phyloP scores from a whole-genome alignment of 108 stramenopile genomes.

The Poteriospumella lacustris region DNA sequence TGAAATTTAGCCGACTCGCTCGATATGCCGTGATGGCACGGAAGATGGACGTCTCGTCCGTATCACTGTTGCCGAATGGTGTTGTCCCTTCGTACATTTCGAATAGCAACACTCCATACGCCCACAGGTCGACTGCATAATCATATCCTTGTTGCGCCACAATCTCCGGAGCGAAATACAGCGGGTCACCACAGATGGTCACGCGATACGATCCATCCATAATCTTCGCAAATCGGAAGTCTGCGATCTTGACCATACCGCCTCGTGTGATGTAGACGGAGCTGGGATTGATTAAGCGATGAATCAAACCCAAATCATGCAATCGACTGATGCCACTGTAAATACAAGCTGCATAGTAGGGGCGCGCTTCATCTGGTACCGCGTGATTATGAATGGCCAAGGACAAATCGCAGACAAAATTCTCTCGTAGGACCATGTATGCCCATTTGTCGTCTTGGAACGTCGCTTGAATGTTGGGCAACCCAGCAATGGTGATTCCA shows the following conservation, averaged over 20 bases:
- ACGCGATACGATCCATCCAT: conserved; percentile 23
- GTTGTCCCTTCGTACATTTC: conserved; percentile 28
- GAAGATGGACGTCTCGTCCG: conserved; percentile 31
- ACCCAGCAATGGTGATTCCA: background rate
- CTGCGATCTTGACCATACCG: background rate
- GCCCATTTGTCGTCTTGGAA: conserved; percentile 6
- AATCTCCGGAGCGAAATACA: conserved; percentile 38
- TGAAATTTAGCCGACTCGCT: background rate
- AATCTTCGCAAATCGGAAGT: conserved; percentile 26
- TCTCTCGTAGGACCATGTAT: background rate
- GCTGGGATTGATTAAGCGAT: conserved; percentile 11
- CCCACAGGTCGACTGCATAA: conserved; percentile 34
- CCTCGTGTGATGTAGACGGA: background rate
- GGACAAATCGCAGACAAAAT: conserved; percentile 11
- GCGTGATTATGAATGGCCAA: conserved; percentile 2
- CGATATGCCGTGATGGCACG: conserved; percentile 15
- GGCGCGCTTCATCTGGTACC: background rate
- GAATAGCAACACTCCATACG: conserved; percentile 32
- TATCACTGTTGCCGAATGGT: conserved; percentile 32
- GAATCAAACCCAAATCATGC: conserved; percentile 26
- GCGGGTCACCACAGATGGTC: conserved; percentile 38
- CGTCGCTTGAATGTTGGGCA: background rate
- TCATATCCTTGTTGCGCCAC: conserved; percentile 27
- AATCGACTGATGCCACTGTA: background rate
- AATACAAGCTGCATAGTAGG: conserved; percentile 1